phyloP scores from a whole-genome alignment of 2,329 filamentous ascomycete genomes.

The Clonostachys rhizophaga region DNA sequence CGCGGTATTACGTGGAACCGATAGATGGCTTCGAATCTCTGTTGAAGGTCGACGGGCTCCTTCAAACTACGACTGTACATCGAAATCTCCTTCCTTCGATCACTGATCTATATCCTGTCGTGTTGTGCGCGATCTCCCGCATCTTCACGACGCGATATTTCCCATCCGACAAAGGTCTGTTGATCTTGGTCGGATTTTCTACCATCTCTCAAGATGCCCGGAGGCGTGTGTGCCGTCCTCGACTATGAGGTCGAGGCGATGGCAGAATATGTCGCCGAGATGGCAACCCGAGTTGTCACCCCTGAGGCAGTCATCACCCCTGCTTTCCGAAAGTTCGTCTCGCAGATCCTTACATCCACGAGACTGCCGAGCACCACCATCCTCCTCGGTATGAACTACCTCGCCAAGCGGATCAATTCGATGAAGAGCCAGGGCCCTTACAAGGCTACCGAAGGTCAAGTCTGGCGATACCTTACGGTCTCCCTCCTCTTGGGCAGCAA shows the following conservation, averaged over 20 bases:
- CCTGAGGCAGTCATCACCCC: conserved; percentile 52
- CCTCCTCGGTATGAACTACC: conserved; percentile 82
- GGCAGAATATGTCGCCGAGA: conserved; percentile 92
- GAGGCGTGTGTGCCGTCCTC: conserved; percentile 88
- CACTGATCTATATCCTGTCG: conserved; percentile 3
- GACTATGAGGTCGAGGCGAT: conserved; percentile 97
- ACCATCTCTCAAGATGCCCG: conserved; percentile 51
- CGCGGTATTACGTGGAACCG: too few relatives aligned
- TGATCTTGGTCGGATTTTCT: conserved; percentile 31
- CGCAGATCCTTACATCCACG: conserved; percentile 85
- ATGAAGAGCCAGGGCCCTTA: conserved; percentile 54
- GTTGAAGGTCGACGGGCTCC: conserved; percentile 4
- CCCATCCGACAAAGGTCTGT: conserved; percentile 25
- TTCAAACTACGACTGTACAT: conserved; percentile 1
- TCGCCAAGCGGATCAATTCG: conserved; percentile 77
- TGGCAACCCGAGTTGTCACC: conserved; percentile 60
- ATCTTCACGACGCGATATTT: neutral
- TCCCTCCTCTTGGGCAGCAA: conserved; percentile 86
- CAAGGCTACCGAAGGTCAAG: conserved; percentile 60
- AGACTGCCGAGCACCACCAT: conserved; percentile 88
- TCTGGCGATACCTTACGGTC: conserved; percentile 85
- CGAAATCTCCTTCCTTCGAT: too few relatives aligned
- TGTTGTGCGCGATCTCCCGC: conserved; percentile 1
- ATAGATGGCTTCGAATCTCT: conserved; percentile 25
- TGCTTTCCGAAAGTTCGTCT: conserved; percentile 87